Evolutionary conservation across 805 yeast genomes (phyloP).

Genomic region (Lachancea sp.): DNA sequence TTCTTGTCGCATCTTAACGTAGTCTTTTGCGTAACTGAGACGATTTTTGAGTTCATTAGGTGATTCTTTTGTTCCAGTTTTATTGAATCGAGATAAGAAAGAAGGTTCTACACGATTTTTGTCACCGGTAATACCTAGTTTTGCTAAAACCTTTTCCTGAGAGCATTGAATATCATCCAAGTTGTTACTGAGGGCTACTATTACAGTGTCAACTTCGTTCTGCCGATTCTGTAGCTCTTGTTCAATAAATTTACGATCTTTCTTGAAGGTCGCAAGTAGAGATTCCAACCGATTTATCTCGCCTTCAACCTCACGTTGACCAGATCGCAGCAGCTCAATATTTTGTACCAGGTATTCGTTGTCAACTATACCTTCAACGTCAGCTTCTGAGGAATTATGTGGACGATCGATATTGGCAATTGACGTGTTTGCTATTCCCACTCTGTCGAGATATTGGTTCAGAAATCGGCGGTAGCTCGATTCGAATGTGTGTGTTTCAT

Average conservation of each 20-base stretch:
- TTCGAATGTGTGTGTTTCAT: conserved; percentile 9
- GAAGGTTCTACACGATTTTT: not conserved
- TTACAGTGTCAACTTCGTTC: conserved; percentile 14
- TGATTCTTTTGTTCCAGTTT: not conserved
- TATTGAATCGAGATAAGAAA: conserved; percentile 12
- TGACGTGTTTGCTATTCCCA: conserved; percentile 23
- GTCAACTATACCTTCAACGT: not conserved
- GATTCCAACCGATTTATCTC: conserved; percentile 21
- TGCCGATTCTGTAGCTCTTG: conserved; percentile 18
- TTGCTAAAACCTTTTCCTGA: conserved; percentile 14
- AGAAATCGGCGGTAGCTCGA: conserved; percentile 18
- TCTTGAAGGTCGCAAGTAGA: conserved; percentile 18
- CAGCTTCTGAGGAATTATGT: not conserved
- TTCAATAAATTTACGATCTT: conserved; percentile 22
- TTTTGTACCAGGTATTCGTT: conserved; percentile 3
- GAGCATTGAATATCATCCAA: conserved; percentile 11
- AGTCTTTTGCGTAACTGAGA: conserved; percentile 19
- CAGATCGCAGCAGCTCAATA: conserved; percentile 11
- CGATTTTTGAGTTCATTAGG: conserved; percentile 12
- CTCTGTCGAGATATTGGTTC: conserved; percentile 23
- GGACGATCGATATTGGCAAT: conserved; percentile 8
- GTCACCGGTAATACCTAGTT: conserved; percentile 14
- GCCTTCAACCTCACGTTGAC: conserved; percentile 10
- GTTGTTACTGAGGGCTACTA: conserved; percentile 12
- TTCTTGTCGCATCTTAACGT: conserved; percentile 22